Percentiles rank a stretch among this genome's conserved stretches.
Conservation (phyloP, 2,329 filamentous ascomycete genomes). For the Aspergillus fijiensis region DNA sequence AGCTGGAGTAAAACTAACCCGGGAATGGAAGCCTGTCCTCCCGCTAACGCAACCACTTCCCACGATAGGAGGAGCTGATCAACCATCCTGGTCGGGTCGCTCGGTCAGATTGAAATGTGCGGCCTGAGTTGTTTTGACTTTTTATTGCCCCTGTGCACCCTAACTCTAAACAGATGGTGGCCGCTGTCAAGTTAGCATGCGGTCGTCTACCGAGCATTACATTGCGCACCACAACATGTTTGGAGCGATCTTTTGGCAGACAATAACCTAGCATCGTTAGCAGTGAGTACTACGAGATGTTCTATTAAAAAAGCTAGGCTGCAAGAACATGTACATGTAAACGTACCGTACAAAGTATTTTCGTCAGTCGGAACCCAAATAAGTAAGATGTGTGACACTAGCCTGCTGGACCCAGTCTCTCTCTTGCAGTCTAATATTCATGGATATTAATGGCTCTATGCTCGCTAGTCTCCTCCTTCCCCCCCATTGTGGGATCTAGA, state of each 20-base stretch:
- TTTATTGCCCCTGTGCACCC: conserved; percentile 1
- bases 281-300: too few species aligned
- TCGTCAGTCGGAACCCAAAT: not conserved
- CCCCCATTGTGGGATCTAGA: conserved; percentile 1
- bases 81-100: not conserved
- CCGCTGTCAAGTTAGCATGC: not conserved
- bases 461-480: not conserved
- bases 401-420: not conserved
- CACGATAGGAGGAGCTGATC: not conserved
- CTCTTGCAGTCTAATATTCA: not conserved
- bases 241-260: too few species aligned
- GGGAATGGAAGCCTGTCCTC: conserved; percentile 12
- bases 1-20: conserved; percentile 10
- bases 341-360: not conserved
- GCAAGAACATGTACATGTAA: too few species aligned
- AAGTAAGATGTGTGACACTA: not conserved
- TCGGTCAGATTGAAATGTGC: conserved; percentile 1
- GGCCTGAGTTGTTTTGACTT: not conserved
- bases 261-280: too few species aligned
- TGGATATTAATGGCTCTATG: not conserved
- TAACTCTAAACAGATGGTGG: conserved; percentile 1
- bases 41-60: not conserved
- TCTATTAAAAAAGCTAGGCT: too few species aligned
- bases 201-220: too few species aligned
- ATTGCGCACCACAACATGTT: too few species aligned